phyloP scores from a whole-genome alignment of 139 green algal genomes.

The Picochlorum sp. region DNA sequence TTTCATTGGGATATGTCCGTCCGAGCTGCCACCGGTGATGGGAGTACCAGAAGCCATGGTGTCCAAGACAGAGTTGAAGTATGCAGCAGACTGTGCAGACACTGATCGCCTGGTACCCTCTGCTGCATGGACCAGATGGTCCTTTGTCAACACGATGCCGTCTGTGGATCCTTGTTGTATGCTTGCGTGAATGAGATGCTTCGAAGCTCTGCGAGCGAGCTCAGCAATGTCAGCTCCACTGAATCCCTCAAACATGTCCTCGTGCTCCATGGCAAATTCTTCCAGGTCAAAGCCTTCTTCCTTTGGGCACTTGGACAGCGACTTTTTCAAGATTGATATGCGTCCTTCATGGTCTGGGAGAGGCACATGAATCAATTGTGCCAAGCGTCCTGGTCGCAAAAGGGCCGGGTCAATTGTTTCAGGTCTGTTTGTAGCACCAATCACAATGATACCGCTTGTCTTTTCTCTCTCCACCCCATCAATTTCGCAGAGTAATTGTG shows the following conservation, averaged over 20 bases:
- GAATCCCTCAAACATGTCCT: conserved; percentile 15
- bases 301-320: conserved; percentile 18
- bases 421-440: conserved; percentile 68
- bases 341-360: conserved; percentile 29
- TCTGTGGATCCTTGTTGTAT: no score
- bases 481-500: conserved; percentile 44
- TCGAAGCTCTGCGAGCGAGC: conserved; percentile 13
- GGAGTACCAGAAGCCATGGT: neutral
- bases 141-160: no score
- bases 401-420: conserved; percentile 64
- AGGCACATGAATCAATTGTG: conserved; percentile 44
- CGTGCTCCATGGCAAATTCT: conserved; percentile 3
- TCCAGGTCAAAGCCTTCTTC: conserved; percentile 18
- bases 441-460: conserved; percentile 40
- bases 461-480: conserved; percentile 20
- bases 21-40: neutral
- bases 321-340: conserved; percentile 19
- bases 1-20: neutral
- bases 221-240: conserved; percentile 38
- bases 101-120: no score
- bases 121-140: no score
- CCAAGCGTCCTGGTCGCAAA: conserved; percentile 53
- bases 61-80: neutral
- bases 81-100: no score
- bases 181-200: no score